phyloP scores from a whole-genome alignment of 805 yeast species.

The Candida alai region DNA sequence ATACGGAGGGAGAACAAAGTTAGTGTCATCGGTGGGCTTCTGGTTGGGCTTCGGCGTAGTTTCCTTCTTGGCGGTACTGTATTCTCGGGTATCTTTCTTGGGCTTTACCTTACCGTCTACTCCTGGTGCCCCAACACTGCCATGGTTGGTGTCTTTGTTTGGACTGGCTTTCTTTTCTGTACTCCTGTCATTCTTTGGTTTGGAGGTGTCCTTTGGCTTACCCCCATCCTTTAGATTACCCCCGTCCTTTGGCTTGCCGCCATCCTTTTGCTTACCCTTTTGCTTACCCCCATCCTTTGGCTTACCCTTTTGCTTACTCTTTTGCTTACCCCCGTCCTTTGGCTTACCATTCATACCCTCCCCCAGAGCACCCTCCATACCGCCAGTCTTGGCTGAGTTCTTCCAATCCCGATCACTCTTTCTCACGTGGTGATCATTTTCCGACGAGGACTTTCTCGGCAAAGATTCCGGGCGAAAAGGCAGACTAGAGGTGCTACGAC shows the following conservation, averaged over 20 bases:
- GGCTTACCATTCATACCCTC: constrained; percentile 1
- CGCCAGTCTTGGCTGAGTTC: too few species aligned
- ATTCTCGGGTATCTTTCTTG: neutral
- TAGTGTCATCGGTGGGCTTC: constrained; percentile 6
- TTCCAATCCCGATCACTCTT: too few species aligned
- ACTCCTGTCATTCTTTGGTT: neutral
- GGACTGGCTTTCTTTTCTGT: neutral
- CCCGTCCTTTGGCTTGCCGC: neutral
- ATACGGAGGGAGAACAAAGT: constrained; percentile 20
- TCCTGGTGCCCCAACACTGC: neutral
- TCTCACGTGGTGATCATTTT: too few species aligned
- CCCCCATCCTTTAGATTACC: neutral
- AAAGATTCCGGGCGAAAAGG: too few species aligned
- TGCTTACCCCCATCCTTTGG: neutral
- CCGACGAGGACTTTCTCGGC: too few species aligned
- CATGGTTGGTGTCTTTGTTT: neutral
- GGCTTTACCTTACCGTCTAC: constrained; percentile 1
- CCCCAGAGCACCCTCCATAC: too few species aligned
- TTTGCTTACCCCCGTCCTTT: neutral
- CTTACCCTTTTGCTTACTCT: neutral
- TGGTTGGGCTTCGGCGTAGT: neutral
- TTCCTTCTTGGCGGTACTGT: neutral
- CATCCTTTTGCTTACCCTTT: neutral
- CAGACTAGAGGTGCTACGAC: too few species aligned
- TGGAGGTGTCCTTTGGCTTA: neutral